Base-by-base conservation (phyloP, 1,284 basidiomycete genomes). In the Coniferiporia sulphurascens region DNA sequence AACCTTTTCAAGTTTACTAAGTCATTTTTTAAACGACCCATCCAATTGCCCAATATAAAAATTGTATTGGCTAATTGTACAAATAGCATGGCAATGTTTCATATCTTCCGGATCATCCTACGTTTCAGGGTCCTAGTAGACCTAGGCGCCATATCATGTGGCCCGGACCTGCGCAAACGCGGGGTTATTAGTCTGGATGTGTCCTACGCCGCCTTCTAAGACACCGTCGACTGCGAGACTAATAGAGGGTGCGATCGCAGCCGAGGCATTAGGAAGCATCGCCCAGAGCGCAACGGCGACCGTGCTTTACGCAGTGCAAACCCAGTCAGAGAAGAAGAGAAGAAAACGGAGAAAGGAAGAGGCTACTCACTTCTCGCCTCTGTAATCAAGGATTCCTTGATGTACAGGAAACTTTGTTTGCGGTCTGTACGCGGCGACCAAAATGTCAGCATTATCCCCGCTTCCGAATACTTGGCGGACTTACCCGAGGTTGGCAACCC, bases 371-470 rank as follows among this genome's bases (percentile, higher is more conserved):
- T 91, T 91, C 60, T 72, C 69, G 19, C 88, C 89, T 38, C 74
- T 76, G 64, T 86, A 87, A 67, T 91, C 73, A 46, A 91, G 69
- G 49, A 91, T 88, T 3, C 88, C 88, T 68, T 87, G 76, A 48
- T 83, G 88, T 2, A 91, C 87, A 0, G 87, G 87, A 78, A 91
- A 91, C 67, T 84, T 87, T 43, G 78, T 74, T 68, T 91, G 89
- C 12, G 89, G 89, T 12, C 88, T 83, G 27, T 27, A 27, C 27
- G 27, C 27, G 27, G 27, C 27, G 27, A 5, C 5, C 27, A 5
- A 27, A 27, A 27, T 27, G 27, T 27, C 27, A 27, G 9, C 38
- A 15, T 15, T 41, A 15, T 41, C 15, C 38, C 22, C n/a, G 35
- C 35, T 34, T 34, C 22, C 13, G 19, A 19, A 46, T 45, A 52